Evolutionary conservation across 768 basidiomycete genomes (phyloP), one percentile per base, ranked within the genome.

Genomic region (Leucocoprinus birnbaumii): DNA sequence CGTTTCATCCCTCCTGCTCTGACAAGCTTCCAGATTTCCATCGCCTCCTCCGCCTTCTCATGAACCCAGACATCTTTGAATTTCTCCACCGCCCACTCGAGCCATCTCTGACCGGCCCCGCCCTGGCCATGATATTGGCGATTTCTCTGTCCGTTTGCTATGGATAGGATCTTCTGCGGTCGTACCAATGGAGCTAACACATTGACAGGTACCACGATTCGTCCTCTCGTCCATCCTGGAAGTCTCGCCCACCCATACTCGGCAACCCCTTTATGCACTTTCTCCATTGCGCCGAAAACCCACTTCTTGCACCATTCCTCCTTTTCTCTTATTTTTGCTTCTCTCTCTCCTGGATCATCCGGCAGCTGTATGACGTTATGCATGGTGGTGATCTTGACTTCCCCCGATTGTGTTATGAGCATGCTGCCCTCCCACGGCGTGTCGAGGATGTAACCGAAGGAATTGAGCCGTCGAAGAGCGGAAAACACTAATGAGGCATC

Each of bases 351-450:
- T 22, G 51, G 26, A 19, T 52, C 51, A 18, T 52, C 43, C 14
- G 27, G 11, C 21, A 52, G 22, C 51, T 43, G 41, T 8, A 55
- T 21, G 2, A 55, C 53, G 14, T 55, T 55, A 22, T 55, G 47
- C 22, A 55, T 21, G 10, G 22, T n/a, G 18, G 46, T 48, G 18
- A 55, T 22, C 11, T 46, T 45, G 14, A 55, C 10, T 14, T 55
- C 53, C 18, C 45, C 35, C 11, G 38, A 40, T 1, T 26, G 13
- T 3, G 53, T 48, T 9, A 55, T 24, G 38, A 55, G 53, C 46
- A 55, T 27, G 7, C 35, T 41, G 4, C 53, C 47, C 3, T 14
- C 25, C 5, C 27, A 13, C 1, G 53, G 53, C 14, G 25, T 22
- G 19, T 55, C 46, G 22, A 48, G 25, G 13, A 55, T 47, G 22